phyloP scores from a whole-genome alignment of 2,329 filamentous ascomycete species.

The Alternaria hordeiaustralica region DNA sequence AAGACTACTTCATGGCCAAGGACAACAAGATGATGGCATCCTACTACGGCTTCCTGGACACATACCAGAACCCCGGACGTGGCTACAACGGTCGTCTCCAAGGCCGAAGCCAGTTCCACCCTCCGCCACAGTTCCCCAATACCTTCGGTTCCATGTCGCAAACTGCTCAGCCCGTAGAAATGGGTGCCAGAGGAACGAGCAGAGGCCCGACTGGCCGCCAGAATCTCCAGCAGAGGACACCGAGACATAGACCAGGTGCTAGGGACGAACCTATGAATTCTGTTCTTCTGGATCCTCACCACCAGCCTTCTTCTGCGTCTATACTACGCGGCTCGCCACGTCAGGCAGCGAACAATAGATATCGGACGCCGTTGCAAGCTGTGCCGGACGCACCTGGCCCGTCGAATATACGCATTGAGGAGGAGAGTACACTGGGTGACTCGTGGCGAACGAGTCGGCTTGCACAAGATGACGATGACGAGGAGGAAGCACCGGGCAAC shows the following conservation, averaged over 20 bases:
- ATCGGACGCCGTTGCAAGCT: conserved; percentile 42
- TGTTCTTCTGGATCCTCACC: conserved; percentile 75
- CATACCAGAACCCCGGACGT: conserved; percentile 65
- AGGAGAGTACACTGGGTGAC: conserved; percentile 67
- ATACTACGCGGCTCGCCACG: conserved; percentile 52
- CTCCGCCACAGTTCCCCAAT: conserved; percentile 76
- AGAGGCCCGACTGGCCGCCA: conserved; percentile 34
- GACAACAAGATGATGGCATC: conserved; percentile 99
- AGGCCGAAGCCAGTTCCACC: conserved; percentile 65
- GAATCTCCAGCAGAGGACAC: conserved; percentile 33
- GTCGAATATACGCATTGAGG: conserved; percentile 46
- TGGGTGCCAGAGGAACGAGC: conserved; percentile 32
- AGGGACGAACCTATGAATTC: conserved; percentile 71
- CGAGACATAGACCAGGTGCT: conserved; percentile 25
- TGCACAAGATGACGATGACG: conserved; percentile 56
- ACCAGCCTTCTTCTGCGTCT: conserved; percentile 67
- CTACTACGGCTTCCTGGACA: conserved; percentile 92
- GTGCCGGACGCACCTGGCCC: conserved; percentile 17
- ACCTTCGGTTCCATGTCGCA: conserved; percentile 56
- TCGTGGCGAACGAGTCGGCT: conserved; percentile 59
- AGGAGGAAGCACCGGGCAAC: conserved; percentile 53
- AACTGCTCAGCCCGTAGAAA: conserved; percentile 61
- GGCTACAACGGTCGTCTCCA: conserved; percentile 16
- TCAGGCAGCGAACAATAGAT: conserved; percentile 57
- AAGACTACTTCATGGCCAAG: conserved; percentile 93